These are phyloP conservation scores for Globisporangium cystogenes DNA, from an alignment of 352 stramenopile species.

Conservation along the genomic window DNA sequence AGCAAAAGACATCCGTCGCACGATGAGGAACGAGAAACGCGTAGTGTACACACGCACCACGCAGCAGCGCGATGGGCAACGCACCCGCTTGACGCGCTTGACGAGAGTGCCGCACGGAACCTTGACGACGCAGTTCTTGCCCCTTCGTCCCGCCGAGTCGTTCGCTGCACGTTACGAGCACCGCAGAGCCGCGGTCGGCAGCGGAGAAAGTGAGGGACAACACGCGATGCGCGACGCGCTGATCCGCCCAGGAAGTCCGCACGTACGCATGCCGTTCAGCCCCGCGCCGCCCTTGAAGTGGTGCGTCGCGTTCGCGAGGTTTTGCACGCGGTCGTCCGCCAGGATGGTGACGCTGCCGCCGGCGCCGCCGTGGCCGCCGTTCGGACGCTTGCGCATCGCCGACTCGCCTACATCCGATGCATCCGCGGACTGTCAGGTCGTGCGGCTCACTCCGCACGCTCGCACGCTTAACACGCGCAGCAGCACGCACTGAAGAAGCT, in stretches of 20 bases:
- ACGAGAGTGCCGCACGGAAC: conserved; percentile 85
- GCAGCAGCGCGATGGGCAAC: conserved; percentile 5
- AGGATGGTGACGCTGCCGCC: conserved; percentile 76
- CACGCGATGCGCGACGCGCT: too few species aligned
- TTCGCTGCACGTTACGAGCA: conserved; percentile 41
- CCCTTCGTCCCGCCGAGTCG: conserved; percentile 63
- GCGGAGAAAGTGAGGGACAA: too few species aligned
- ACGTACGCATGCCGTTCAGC: conserved; percentile 83
- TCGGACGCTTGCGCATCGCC: conserved; percentile 71
- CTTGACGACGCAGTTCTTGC: conserved; percentile 77
- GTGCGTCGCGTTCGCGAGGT: conserved; percentile 79
- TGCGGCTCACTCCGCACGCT: too few species aligned
- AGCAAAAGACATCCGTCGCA: neutral
- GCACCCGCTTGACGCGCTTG: conserved; percentile 78
- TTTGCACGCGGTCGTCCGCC: conserved; percentile 73
- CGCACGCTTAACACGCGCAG: too few species aligned
- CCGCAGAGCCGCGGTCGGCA: neutral
- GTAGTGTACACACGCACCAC: too few species aligned
- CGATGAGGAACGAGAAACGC: neutral
- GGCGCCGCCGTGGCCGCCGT: conserved; percentile 79
- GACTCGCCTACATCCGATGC: conserved; percentile 26
- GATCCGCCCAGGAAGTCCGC: too few species aligned
- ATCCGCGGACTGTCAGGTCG: neutral
- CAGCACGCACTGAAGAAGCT: conserved; percentile 81
- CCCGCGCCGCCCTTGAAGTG: conserved; percentile 78